Conservation (phyloP, 192 early-diverging fungal species). For the Dissophora ornata region DNA sequence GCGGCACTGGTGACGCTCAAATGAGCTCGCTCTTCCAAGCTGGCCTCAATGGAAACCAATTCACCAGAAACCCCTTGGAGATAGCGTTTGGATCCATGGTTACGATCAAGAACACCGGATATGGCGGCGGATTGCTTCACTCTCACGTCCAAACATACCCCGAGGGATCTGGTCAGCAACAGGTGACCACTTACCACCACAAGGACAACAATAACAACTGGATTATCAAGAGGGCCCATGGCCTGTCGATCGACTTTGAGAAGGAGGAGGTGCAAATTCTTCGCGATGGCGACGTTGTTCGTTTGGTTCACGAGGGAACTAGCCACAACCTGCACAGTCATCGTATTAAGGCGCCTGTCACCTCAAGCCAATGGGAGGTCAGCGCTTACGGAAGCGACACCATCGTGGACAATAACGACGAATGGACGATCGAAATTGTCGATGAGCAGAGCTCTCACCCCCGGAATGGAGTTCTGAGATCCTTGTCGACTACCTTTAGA, state of each 20-base stretch:
- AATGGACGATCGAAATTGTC: constrained; percentile 90
- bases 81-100: constrained; percentile 92
- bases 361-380: constrained; percentile 86
- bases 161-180: constrained; percentile 87
- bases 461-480: constrained; percentile 62
- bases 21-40: constrained; percentile 99
- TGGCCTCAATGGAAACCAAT: constrained; percentile 81
- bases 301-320: constrained; percentile 81
- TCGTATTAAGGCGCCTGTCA: constrained; percentile 77
- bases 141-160: constrained; percentile 92
- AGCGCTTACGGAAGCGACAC: constrained; percentile 86
- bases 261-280: constrained; percentile 68
- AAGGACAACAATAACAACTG: constrained; percentile 96
- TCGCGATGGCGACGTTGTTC: constrained; percentile 82
- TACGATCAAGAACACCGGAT: constrained; percentile 83
- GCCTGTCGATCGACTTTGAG: constrained; percentile 33
- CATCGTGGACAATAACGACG: constrained; percentile 88
- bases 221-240: constrained; percentile 68
- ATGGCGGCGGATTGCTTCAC: constrained; percentile 92
- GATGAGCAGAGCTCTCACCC: constrained; percentile 68
- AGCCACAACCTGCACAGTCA: constrained; percentile 90
- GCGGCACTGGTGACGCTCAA: constrained; percentile 87
- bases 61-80: constrained; percentile 86
- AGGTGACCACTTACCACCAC: constrained; percentile 94
- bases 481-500: constrained; percentile 85